Evolutionary conservation across 2,329 filamentous ascomycete species (phyloP), one percentile per base, ranked within the genome.

Genomic region (Rhynchosporium agropyri): DNA sequence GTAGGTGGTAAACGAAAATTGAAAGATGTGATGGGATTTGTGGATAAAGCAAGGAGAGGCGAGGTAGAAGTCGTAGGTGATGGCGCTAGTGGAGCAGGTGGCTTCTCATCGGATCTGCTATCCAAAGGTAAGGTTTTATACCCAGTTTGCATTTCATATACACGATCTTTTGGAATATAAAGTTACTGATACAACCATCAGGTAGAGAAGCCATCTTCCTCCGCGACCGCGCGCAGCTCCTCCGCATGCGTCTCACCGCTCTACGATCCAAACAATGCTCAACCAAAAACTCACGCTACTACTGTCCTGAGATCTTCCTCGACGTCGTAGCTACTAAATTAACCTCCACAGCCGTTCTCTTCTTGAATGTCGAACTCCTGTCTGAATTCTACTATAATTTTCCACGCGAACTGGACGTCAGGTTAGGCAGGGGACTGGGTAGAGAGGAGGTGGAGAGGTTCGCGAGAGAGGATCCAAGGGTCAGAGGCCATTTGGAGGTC

Each of bases 301-400:
- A 95, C 78, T 99, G 95, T 74, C 95, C 95, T 0, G 95, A 99
- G 75, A 86, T 99, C 15, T 99, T 99, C 80, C 86, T 99, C n/a
- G 93, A 99, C 72, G 92, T 96, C 3, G 95, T 97, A 1, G 93
- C 95, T 1, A 91, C 93, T 69, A 98, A 98, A 77, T 84, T 99
- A 55, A 96, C 94, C 3, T 89, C 92, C 1, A 99, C 95, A 0
- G 94, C 95, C 2, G 95, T 99, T 8, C 85, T 99, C 0, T 99
- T 99, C 81, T 84, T 99, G 36, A 97, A 99, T 73, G 95, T 98
- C 10, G 96, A 99, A 78, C 84, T 99, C 26, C 84, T 99, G 20
- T 94, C 91, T 1, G 96, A 99, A 74, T 99, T 98, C 76, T 97
- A 97, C 79, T 97, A 97, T 78, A 92, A 95, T 74, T 99, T 99